Percentiles rank a stretch among this genome's conserved stretches.
Evolutionary conservation across 2,329 filamentous ascomycete genomes (phyloP).

Genomic region (Phyllosticta citribraziliensis): DNA sequence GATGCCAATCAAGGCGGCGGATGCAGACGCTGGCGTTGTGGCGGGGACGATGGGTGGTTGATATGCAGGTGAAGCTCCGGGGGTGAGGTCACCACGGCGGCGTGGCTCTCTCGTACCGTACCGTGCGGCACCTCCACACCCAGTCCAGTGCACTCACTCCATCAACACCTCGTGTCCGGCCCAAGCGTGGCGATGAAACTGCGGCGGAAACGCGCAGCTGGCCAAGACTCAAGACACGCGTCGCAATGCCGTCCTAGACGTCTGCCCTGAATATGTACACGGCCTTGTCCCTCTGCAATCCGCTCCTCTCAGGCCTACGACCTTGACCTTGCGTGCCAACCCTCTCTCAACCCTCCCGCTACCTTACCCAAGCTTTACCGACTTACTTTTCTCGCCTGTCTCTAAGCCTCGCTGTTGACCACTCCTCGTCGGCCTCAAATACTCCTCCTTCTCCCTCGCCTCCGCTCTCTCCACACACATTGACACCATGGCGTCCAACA

Average conservation of each 20-base stretch:
- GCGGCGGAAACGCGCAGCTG: background rate
- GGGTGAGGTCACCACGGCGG: no score
- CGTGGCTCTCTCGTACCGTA: no score
- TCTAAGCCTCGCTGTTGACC: background rate
- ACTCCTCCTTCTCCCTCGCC: background rate
- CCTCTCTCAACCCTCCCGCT: background rate
- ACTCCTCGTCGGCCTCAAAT: background rate
- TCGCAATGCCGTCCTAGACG: background rate
- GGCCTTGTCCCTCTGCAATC: background rate
- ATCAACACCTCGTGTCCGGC: background rate
- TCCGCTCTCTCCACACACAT: background rate
- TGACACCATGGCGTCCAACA: background rate
- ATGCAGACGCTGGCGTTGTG: background rate
- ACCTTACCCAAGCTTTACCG: background rate
- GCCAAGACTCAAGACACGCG: background rate
- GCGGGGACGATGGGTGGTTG: background rate
- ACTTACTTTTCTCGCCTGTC: background rate
- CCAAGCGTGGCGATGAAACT: background rate
- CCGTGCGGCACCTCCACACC: no score
- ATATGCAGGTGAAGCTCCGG: no score
- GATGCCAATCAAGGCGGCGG: background rate
- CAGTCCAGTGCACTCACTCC: background rate
- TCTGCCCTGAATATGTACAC: background rate
- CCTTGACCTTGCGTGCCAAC: background rate
- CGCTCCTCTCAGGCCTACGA: background rate